Conservation (phyloP, 2,329 filamentous ascomycete genomes). For the Scedosporium apiospermum region DNA sequence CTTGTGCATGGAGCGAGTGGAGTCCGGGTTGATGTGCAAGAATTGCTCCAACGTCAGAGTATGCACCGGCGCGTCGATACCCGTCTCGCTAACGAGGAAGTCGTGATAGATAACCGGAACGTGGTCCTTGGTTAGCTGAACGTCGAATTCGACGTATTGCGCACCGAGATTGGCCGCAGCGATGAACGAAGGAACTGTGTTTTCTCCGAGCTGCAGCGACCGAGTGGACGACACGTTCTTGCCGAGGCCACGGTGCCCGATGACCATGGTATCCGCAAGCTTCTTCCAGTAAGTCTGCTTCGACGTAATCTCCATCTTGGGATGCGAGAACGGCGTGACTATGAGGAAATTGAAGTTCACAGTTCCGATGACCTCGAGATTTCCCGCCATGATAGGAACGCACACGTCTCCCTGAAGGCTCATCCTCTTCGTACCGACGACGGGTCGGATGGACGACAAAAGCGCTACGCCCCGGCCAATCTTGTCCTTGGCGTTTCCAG, state of each 20-base stretch:
- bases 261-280: slow-evolving; percentile 75
- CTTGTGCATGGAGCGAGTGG: slow-evolving; percentile 5
- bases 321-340: slow-evolving; percentile 88
- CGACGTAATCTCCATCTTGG: slow-evolving; percentile 85
- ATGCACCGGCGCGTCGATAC: slow-evolving; percentile 93
- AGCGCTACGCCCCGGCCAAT: slow-evolving; percentile 84
- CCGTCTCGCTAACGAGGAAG: slow-evolving; percentile 94
- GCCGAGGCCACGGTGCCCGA: slow-evolving; percentile 65
- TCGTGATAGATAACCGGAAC: slow-evolving; percentile 98
- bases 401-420: slow-evolving; percentile 86
- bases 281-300: slow-evolving; percentile 96
- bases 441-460: slow-evolving; percentile 75
- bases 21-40: slow-evolving; percentile 66
- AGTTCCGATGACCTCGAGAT: slow-evolving; percentile 81
- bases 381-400: slow-evolving; percentile 79
- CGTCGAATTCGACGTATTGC: slow-evolving; percentile 69
- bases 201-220: slow-evolving; percentile 90
- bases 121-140: slow-evolving; percentile 97
- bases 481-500: slow-evolving; percentile 71
- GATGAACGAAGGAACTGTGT: slow-evolving; percentile 92
- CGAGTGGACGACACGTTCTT: slow-evolving; percentile 81
- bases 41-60: slow-evolving; percentile 94
- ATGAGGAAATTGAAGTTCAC: slow-evolving; percentile 97
- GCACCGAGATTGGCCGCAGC: slow-evolving; percentile 88
- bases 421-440: slow-evolving; percentile 76